Percentiles rank a stretch among this genome's conserved stretches.
Evolutionary conservation across 2,329 filamentous ascomycete species (phyloP).

Genomic region (Colletotrichum abscissum): DNA sequence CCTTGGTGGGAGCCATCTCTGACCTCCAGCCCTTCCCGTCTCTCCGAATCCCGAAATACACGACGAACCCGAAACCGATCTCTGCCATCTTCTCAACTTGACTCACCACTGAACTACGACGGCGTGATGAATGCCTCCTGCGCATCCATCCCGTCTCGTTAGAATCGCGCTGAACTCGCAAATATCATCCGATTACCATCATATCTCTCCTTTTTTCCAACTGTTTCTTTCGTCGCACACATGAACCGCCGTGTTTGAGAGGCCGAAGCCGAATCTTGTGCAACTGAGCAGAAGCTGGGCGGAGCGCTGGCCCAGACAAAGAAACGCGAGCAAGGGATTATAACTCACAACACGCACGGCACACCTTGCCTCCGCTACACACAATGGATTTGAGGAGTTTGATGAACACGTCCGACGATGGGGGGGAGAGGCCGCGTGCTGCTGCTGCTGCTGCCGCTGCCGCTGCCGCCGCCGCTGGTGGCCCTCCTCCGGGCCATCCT

Average conservation of each 20-base stretch:
- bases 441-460: conserved; percentile 40
- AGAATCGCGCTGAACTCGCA: conserved; percentile 1
- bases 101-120: conserved; percentile 12
- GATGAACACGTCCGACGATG: conserved; percentile 63
- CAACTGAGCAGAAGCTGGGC: conserved; percentile 29
- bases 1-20: conserved; percentile 15
- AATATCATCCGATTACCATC: neutral
- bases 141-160: neutral
- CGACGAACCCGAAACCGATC: conserved; percentile 8
- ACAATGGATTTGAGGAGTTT: conserved; percentile 66
- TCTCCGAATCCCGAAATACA: conserved; percentile 19
- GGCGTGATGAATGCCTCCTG: conserved; percentile 28
- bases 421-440: conserved; percentile 51
- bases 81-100: neutral
- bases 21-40: conserved; percentile 3
- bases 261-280: conserved; percentile 32
- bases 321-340: conserved; percentile 3
- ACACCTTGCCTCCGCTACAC: conserved; percentile 18
- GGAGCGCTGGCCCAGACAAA: conserved; percentile 24
- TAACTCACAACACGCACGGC: neutral
- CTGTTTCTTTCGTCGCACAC: conserved; percentile 18
- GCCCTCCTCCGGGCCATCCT: conserved; percentile 12
- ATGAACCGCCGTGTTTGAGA: conserved; percentile 25
- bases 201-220: neutral
- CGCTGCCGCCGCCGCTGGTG: neutral